phyloP scores from a whole-genome alignment of 2,329 filamentous ascomycete species.

The Sporothrix brasiliensis region DNA sequence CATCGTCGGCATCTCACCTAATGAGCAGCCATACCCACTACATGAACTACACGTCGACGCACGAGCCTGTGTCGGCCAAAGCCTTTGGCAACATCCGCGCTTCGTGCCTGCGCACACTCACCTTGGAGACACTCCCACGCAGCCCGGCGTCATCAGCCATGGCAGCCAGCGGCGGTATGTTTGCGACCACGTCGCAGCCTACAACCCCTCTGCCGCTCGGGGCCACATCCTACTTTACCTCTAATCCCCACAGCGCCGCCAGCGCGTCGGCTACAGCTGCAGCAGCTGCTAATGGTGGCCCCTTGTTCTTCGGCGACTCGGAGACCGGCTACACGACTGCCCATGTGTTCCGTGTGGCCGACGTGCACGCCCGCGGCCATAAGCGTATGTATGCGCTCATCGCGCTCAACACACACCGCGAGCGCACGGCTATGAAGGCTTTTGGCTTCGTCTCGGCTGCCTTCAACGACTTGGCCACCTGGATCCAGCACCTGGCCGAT shows the following conservation, averaged over 20 bases:
- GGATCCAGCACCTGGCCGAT: slow-evolving; percentile 68
- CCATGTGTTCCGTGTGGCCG: slow-evolving; percentile 70
- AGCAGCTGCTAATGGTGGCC: slow-evolving; percentile 57
- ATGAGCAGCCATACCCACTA: slow-evolving; percentile 62
- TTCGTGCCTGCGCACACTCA: slow-evolving; percentile 67
- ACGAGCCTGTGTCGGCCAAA: slow-evolving; percentile 63
- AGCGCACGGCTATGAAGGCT: slow-evolving; percentile 66
- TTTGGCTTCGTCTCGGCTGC: slow-evolving; percentile 64
- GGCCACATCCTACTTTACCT: slow-evolving; percentile 17
- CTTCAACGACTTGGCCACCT: slow-evolving; percentile 65
- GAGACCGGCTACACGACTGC: slow-evolving; percentile 68
- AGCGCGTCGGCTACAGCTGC: slow-evolving; percentile 54
- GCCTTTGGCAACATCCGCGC: slow-evolving; percentile 69
- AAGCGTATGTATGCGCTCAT: slow-evolving; percentile 71
- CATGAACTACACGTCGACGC: slow-evolving; percentile 69
- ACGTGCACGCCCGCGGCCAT: slow-evolving; percentile 67
- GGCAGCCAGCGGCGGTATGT: slow-evolving; percentile 56
- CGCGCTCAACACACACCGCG: slow-evolving; percentile 66
- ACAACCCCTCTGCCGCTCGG: slow-evolving; percentile 38
- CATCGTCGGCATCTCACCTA: slow-evolving; percentile 46
- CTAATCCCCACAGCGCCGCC: slow-evolving; percentile 51
- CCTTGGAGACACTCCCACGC: slow-evolving; percentile 66
- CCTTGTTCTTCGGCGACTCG: slow-evolving; percentile 70
- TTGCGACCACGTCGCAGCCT: slow-evolving; percentile 32
- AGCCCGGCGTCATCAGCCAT: slow-evolving; percentile 47